Evolutionary conservation across 2,329 filamentous ascomycete genomes (phyloP), one percentile per base, ranked within the genome.

Genomic region (Hymenoscyphus repandus): DNA sequence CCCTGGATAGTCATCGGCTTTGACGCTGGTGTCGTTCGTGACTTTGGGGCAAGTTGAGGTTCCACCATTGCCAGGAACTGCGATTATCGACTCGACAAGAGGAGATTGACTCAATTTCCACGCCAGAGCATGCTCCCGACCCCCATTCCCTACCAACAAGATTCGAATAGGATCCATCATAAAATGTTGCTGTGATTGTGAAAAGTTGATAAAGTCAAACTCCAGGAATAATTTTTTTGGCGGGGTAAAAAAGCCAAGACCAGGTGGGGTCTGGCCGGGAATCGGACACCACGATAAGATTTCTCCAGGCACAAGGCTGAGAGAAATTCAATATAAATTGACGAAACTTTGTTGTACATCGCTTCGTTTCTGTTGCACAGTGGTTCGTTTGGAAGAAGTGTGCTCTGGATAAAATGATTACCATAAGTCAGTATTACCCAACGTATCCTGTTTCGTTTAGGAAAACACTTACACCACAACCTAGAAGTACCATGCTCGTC

Each of bases 101-200:
- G 84, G 76, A 13, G 90, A 96, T 69, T 95, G 86, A 65, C 85
- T 82, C 56, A 97, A 76, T 72, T 95, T 96, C 91, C 91, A 97
- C 38, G 91, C 90, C 56, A 96, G 79, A 42, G 91, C 89, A 71
- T 97, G 90, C 73, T 99, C 93, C 63, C 93, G 85, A 62, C 92
- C 93, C 60, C 93, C 93, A 67, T 92, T 95, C 64, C 93, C 92
- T 59, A 97, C 83, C 57, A 97, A 83, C 57, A 97, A 83, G 61
- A 96, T 78, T 61, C 83, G 80, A 49, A 63, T 52, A 22, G 50
- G 38, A 34, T 57, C 55, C 57, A 62, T 62, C 4, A 31, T 53
- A n/a, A 17, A 34, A 37, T 31, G 12, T n/a, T 43, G 36, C 31
- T 34, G 36, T 18, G 40, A 17, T 20, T 6, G n/a, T n/a, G 32